Base-by-base conservation (phyloP, 1,284 basidiomycete genomes). In the Mycosarcoma mackinlayi region DNA sequence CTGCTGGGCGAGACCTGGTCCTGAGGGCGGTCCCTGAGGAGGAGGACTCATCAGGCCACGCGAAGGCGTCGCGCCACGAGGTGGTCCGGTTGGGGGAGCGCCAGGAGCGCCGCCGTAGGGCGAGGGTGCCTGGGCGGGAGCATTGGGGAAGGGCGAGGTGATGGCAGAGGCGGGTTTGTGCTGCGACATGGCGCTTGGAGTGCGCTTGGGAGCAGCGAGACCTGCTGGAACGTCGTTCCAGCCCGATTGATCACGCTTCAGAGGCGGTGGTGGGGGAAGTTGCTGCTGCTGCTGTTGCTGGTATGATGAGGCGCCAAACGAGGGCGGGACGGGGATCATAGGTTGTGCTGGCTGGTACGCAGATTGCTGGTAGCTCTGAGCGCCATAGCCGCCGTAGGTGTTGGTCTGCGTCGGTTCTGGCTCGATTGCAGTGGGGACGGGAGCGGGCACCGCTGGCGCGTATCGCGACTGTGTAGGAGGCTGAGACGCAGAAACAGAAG, bases 191-290 rank as follows among this genome's bases (percentile, higher is more conserved):
- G 76, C 76, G 35, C 72, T 75, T 10, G 73, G 52, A 11, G 76
- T 71, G 19, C 75, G 73, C 47, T 86, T 85, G 23, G 79, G 72
- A 10, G 71, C 73, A 25, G 53, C 35, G 2, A 68, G 48, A 6
- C 65, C 60, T 24, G 53, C 83, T 2, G 92, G 93, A 0, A 91
- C 88, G 77, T 98, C 94, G 79, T 98, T 98, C 94, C 94, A 98
- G 0, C 92, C 92, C 10, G 89, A 89, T 62, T 91, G 90, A 38
- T 85, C 84, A 31, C 88, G 87, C 71, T 88, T 89, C 23, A 85
- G 77, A 5, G 85, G 86, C 3, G 85, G 74, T 3, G 83, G 84
- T 3, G 85, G 84, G 8, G 83, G 81, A 3, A 80, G 75, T 28
- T 59, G 58, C 61, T 60, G 59, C 34, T 57, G 67, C 45, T 59